A percentile compares a stretch with the other conserved stretches of the same genome.
These are phyloP conservation scores for Lignosus rhinocerotis DNA, from an alignment of 1,284 basidiomycete species.

Conservation along the genomic window DNA sequence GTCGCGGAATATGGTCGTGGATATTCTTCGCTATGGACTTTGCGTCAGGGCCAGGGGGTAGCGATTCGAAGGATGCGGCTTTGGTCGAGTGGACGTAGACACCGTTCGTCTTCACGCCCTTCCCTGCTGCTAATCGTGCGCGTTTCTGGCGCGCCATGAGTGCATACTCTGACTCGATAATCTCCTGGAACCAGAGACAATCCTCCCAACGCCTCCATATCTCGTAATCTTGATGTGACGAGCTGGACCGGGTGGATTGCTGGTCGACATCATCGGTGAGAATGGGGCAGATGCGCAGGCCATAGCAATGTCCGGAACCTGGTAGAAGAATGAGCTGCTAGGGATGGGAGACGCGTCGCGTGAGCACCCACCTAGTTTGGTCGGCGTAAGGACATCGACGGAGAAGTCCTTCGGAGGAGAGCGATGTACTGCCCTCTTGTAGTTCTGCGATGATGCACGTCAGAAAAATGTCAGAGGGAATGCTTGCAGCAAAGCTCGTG, in stretches of 20 bases:
- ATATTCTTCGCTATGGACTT: slow-evolving; percentile 66
- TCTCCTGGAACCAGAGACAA: slow-evolving; percentile 71
- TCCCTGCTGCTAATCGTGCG: slow-evolving; percentile 61
- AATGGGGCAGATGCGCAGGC: slow-evolving; percentile 60
- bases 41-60: slow-evolving; percentile 81
- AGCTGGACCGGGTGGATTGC: slow-evolving; percentile 29
- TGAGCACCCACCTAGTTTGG: slow-evolving; percentile 52
- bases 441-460: slow-evolving; percentile 34
- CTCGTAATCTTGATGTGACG: slow-evolving; percentile 54
- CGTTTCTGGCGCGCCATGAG: slow-evolving; percentile 64
- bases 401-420: slow-evolving; percentile 59
- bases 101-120: slow-evolving; percentile 73
- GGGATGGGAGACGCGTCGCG: background rate
- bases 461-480: background rate
- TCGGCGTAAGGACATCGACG: slow-evolving; percentile 55
- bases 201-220: slow-evolving; percentile 81
- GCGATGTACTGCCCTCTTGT: slow-evolving; percentile 61
- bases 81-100: slow-evolving; percentile 65
- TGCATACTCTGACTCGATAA: slow-evolving; percentile 63
- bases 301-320: slow-evolving; percentile 60
- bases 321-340: background rate
- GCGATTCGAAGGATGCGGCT: slow-evolving; percentile 79
- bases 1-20: slow-evolving; percentile 61
- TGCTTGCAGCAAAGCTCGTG: background rate
- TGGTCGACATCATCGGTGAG: slow-evolving; percentile 31